phyloP scores from a whole-genome alignment of 202 grass and related monocot species.

The Musa balbisiana region DNA sequence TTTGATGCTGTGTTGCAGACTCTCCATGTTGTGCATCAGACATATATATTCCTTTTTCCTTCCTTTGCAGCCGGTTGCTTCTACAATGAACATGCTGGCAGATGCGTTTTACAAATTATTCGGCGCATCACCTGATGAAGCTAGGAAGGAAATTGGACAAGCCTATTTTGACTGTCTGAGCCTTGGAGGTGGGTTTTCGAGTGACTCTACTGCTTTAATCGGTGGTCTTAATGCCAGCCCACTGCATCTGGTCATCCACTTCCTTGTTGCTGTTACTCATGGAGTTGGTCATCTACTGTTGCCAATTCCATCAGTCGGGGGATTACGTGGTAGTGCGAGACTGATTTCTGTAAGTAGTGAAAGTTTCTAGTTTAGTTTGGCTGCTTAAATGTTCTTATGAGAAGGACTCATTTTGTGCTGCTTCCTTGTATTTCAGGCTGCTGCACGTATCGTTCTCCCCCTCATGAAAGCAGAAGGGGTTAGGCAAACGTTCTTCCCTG shows the following conservation, averaged over 20 bases:
- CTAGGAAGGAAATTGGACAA: slow-evolving; percentile 79
- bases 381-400: neutral
- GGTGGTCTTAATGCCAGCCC: slow-evolving; percentile 78
- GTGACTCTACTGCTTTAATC: slow-evolving; percentile 59
- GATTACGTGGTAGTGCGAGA: slow-evolving; percentile 61
- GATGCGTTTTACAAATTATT: slow-evolving; percentile 90
- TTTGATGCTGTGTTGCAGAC: neutral
- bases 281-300: slow-evolving; percentile 76
- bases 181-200: slow-evolving; percentile 76
- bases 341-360: slow-evolving; percentile 61
- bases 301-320: slow-evolving; percentile 62
- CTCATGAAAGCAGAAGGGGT: slow-evolving; percentile 93
- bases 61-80: slow-evolving; percentile 68
- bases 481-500: slow-evolving; percentile 95
- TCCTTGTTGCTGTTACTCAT: slow-evolving; percentile 80
- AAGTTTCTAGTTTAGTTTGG: neutral
- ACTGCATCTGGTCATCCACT: slow-evolving; percentile 44
- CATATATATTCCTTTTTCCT: neutral
- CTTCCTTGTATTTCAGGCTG: slow-evolving; percentile 34
- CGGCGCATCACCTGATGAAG: slow-evolving; percentile 66
- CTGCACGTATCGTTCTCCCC: slow-evolving; percentile 76
- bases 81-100: slow-evolving; percentile 88
- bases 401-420: no score
- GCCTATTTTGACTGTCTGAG: slow-evolving; percentile 91
- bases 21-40: no score